Base-by-base conservation (phyloP, 108 stramenopile species). In the Chaetoceros muelleri region DNA sequence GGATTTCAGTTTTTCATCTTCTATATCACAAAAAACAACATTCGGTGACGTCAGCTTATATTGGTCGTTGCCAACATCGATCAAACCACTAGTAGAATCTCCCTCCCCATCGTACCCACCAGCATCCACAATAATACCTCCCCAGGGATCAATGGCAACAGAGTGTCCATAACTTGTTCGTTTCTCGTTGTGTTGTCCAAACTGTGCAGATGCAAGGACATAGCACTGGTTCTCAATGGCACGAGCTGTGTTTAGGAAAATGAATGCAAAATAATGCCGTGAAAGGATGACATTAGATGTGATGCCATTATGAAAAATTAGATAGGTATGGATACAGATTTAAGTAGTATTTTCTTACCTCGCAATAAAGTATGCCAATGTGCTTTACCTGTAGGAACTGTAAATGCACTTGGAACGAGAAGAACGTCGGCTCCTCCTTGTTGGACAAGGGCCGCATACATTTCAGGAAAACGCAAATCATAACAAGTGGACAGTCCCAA, bases 151-250 rank as follows among this genome's bases (percentile, higher is more conserved):
- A 30, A 82, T 81, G 17, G 67, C 78, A 26, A 95, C 47, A 23
- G 76, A 53, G 66, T 90, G 93, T 1, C 94, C 94, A 72, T 86
- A 96, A 53, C 88, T 90, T 48, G 73, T 61, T 48, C 95, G 58
- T 54, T 82, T 93, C 20, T 60, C 70, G 69, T 95, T 94, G 73
- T 93, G 93, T 52, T 59, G 53, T 8, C 96, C 96, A 31, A 53
- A 71, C 52, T 98, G 98, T 1, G 98, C 98, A n/a, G 98, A 93
- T 2, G 98, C 98, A 2, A 98, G 28, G 20, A 98, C 88, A 60
- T 89, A 97, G 48, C 86, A 92, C 59, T 98, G 98, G 46, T 61
- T 90, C 76, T 98, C 98, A 30, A 97, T 89, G 3, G 98, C 98
- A 2, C 98, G 74, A 24, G 96, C 94, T 67, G 24, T 47, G 18